Conservation (phyloP, 495 filamentous ascomycete genomes). For the Penicillium canescens region DNA sequence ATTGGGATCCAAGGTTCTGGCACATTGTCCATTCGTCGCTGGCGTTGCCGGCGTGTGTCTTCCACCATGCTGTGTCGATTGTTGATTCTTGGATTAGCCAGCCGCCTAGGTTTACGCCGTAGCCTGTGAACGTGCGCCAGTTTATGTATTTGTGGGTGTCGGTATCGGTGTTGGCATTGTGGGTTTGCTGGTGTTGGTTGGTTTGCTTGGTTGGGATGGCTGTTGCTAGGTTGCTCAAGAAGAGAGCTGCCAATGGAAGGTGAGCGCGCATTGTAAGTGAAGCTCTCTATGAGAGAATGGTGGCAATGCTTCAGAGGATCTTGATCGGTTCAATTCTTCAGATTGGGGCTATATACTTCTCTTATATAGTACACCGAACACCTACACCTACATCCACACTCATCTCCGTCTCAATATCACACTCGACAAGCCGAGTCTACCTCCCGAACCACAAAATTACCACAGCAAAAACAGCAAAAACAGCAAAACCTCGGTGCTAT, state of each 20-base stretch:
- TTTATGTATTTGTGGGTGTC: slow-evolving; percentile 17
- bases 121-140: slow-evolving; percentile 27
- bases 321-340: too few relatives aligned
- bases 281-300: too few relatives aligned
- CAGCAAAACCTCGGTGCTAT: too few relatives aligned
- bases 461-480: too few relatives aligned
- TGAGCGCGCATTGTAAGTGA: not conserved
- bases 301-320: too few relatives aligned
- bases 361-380: too few relatives aligned
- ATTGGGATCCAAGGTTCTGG: slow-evolving; percentile 22
- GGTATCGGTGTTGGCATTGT: not conserved
- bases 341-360: too few relatives aligned
- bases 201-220: not conserved
- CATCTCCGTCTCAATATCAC: too few relatives aligned
- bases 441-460: not conserved
- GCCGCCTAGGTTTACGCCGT: slow-evolving; percentile 34
- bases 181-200: not conserved
- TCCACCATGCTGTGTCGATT: slow-evolving; percentile 31
- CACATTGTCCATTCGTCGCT: slow-evolving; percentile 36
- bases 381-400: too few relatives aligned
- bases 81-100: slow-evolving; percentile 38
- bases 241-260: not conserved
- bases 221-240: not conserved
- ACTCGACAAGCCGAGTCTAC: not conserved
- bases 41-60: slow-evolving; percentile 17